A percentile compares a stretch with the other conserved stretches of the same genome.
Evolutionary conservation across 371 early-diverging fungal species (phyloP).

Genomic region (Circinella umbellata): DNA sequence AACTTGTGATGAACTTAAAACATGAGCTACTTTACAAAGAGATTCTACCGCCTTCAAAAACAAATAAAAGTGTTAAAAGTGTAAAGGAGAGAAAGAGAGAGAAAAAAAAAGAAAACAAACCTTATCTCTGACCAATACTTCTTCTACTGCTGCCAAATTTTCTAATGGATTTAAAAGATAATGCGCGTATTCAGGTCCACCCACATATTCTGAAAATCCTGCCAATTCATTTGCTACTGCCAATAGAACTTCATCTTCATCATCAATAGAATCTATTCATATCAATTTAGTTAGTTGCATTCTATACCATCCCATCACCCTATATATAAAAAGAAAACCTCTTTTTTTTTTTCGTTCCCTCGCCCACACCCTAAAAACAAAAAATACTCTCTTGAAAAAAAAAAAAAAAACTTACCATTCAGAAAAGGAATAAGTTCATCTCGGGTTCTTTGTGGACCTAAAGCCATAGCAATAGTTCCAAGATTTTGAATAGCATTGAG

Average conservation of each 20-base stretch:
- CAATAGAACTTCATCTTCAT: constrained; percentile 94
- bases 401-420: constrained; percentile 66
- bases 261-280: constrained; percentile 91
- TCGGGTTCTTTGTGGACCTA: constrained; percentile 95
- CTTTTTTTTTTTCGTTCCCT: no score
- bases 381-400: no score
- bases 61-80: no score
- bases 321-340: no score
- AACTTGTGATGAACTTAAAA: constrained; percentile 77
- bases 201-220: constrained; percentile 88
- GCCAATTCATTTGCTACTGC: constrained; percentile 95
- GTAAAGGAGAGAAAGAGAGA: not conserved
- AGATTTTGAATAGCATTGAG: constrained; percentile 94
- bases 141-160: constrained; percentile 95
- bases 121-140: constrained; percentile 96
- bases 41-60: constrained; percentile 98
- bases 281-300: no score
- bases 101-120: constrained; percentile 41
- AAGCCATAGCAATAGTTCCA: constrained; percentile 93
- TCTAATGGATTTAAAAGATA: constrained; percentile 90
- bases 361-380: no score
- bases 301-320: no score
- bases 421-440: constrained; percentile 97
- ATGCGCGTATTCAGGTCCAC: constrained; percentile 87
- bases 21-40: constrained; percentile 77